Evolutionary conservation across 1,284 basidiomycete species (phyloP).

Genomic region (Trametes versicolor): DNA sequence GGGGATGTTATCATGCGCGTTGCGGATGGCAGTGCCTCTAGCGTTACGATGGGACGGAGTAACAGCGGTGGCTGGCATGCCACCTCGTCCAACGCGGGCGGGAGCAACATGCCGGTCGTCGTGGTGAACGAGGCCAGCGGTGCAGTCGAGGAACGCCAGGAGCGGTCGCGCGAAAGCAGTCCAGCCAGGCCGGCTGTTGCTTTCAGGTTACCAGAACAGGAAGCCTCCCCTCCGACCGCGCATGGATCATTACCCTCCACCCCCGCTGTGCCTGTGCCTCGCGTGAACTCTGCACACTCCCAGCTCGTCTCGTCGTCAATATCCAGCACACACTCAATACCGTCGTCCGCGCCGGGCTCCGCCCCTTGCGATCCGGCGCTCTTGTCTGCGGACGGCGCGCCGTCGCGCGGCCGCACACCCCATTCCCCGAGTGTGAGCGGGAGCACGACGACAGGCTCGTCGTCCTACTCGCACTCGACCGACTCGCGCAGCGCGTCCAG

Average conservation of each 20-base stretch:
- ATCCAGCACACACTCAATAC: conserved; percentile 27
- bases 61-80: conserved; percentile 27
- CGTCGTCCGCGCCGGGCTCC: conserved; percentile 28
- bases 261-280: conserved; percentile 35
- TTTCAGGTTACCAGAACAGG: conserved; percentile 22
- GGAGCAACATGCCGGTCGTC: conserved; percentile 43
- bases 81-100: conserved; percentile 26
- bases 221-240: conserved; percentile 17
- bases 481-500: conserved; percentile 45
- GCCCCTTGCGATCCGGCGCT: conserved; percentile 34
- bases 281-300: conserved; percentile 33
- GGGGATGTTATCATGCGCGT: conserved; percentile 35
- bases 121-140: conserved; percentile 47
- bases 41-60: conserved; percentile 42
- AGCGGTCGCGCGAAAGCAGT: conserved; percentile 41
- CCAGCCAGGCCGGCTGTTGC: conserved; percentile 30
- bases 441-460: conserved; percentile 45
- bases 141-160: conserved; percentile 47
- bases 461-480: conserved; percentile 41
- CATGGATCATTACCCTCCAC: conserved; percentile 17
- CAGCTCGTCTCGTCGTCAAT: conserved; percentile 28
- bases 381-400: conserved; percentile 38
- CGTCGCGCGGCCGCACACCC: conserved; percentile 39
- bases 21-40: conserved; percentile 39
- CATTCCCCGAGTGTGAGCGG: conserved; percentile 42